phyloP scores from a whole-genome alignment of 768 basidiomycete genomes.

The Exidia glandulosa region DNA sequence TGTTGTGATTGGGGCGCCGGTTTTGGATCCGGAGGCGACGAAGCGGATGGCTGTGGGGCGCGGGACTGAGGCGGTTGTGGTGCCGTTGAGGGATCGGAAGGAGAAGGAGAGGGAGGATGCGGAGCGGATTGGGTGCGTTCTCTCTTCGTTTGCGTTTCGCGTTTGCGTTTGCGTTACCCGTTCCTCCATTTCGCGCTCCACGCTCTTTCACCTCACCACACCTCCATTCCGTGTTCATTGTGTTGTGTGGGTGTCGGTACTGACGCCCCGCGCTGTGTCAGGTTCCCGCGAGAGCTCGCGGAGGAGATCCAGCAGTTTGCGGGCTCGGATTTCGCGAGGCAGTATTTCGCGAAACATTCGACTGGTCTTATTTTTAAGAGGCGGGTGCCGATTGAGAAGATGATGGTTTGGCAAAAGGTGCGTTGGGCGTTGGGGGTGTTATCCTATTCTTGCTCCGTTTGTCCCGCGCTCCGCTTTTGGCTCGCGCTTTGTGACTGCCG shows the following conservation, averaged over 20 bases:
- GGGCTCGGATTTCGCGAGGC: constrained; percentile 72
- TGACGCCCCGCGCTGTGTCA: neutral
- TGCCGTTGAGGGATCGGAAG: neutral
- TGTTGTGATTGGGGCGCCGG: neutral
- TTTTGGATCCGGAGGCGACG: neutral
- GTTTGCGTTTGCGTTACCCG: no score
- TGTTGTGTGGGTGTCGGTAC: no score
- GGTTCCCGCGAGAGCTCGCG: constrained; percentile 64
- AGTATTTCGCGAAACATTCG: constrained; percentile 85
- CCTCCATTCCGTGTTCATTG: no score
- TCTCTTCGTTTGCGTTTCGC: no score
- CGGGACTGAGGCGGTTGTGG: neutral
- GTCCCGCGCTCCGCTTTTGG: no score
- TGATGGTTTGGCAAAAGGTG: constrained; percentile 90
- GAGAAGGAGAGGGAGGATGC: constrained; percentile 5
- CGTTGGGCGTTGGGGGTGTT: no score
- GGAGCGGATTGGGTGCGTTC: constrained; percentile 54
- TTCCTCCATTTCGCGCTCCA: no score
- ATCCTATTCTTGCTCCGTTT: neutral
- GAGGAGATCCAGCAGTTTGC: constrained; percentile 82
- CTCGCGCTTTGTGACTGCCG: no score
- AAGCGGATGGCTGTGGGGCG: neutral
- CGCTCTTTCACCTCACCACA: no score
- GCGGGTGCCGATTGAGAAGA: constrained; percentile 68
- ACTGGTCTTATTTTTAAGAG: constrained; percentile 80